Percentiles rank a stretch among this genome's conserved stretches.
These are phyloP conservation scores for Agaricus subrufescens DNA, from an alignment of 768 basidiomycete species.

Conservation along the genomic window DNA sequence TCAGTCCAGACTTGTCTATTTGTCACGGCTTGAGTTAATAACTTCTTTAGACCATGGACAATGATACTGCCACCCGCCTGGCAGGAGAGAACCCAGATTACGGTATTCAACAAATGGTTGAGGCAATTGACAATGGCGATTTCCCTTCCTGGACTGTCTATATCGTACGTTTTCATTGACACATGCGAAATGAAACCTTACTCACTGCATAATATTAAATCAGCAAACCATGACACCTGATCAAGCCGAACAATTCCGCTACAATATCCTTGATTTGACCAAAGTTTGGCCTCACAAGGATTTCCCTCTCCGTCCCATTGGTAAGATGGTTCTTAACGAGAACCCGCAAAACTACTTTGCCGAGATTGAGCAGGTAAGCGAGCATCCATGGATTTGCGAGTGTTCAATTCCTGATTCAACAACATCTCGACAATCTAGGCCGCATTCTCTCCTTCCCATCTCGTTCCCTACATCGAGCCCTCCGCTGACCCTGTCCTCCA, in stretches of 20 bases:
- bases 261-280: conserved; percentile 88
- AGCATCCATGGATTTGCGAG: conserved; percentile 11
- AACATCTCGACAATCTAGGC: conserved; percentile 18
- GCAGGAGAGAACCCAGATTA: conserved; percentile 82
- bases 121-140: conserved; percentile 76
- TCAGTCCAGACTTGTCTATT: conserved; percentile 16
- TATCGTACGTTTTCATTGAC: conserved; percentile 44
- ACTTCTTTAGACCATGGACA: conserved; percentile 57
- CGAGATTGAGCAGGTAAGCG: conserved; percentile 84
- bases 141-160: conserved; percentile 89
- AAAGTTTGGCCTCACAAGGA: conserved; percentile 89
- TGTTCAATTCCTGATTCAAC: conserved; percentile 14
- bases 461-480: conserved; percentile 84
- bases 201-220: conserved; percentile 4
- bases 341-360: conserved; percentile 87
- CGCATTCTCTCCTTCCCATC: conserved; percentile 88
- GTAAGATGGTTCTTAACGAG: conserved; percentile 78
- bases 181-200: not conserved
- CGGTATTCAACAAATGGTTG: conserved; percentile 71
- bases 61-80: conserved; percentile 58
- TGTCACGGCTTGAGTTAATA: conserved; percentile 10
- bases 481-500: conserved; percentile 92
- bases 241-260: conserved; percentile 86
- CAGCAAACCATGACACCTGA: conserved; percentile 91
- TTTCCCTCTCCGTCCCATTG: conserved; percentile 85